Conservation (phyloP, 73 alveolate species). For the Symbiodinium pilosum region DNA sequence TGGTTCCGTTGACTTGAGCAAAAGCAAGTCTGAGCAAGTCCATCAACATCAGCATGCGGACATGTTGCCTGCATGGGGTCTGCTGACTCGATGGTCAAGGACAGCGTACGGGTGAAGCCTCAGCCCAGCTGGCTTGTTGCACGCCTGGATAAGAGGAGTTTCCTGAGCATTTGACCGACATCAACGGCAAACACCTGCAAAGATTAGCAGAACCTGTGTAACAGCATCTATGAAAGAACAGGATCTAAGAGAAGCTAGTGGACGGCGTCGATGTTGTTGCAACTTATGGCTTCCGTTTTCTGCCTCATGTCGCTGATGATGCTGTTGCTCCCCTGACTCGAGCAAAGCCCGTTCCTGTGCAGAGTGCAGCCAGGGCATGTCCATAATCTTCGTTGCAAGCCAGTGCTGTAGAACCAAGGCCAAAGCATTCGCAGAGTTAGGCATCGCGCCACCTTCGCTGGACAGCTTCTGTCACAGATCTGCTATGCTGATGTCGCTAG, state of each 20-base stretch:
- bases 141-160: background rate
- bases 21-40: too few species aligned
- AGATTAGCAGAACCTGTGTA: background rate
- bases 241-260: too few species aligned
- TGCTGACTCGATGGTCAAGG: background rate
- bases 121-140: background rate
- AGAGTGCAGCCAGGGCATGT: too few species aligned
- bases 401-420: too few species aligned
- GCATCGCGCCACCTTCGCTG: too few species aligned
- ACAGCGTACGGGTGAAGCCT: background rate
- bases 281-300: background rate
- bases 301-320: background rate
- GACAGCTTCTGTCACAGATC: too few species aligned
- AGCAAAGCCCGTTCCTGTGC: background rate
- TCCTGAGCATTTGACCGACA: background rate
- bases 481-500: too few species aligned
- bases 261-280: too few species aligned
- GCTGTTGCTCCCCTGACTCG: slow-evolving; percentile 1
- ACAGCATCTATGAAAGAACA: too few species aligned
- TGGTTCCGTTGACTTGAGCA: too few species aligned
- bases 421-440: too few species aligned
- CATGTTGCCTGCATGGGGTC: background rate
- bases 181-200: background rate
- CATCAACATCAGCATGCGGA: background rate
- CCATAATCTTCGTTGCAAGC: too few species aligned